These are phyloP conservation scores for Agrocybe pediades DNA, from an alignment of 768 basidiomycete genomes.

Conservation along the genomic window DNA sequence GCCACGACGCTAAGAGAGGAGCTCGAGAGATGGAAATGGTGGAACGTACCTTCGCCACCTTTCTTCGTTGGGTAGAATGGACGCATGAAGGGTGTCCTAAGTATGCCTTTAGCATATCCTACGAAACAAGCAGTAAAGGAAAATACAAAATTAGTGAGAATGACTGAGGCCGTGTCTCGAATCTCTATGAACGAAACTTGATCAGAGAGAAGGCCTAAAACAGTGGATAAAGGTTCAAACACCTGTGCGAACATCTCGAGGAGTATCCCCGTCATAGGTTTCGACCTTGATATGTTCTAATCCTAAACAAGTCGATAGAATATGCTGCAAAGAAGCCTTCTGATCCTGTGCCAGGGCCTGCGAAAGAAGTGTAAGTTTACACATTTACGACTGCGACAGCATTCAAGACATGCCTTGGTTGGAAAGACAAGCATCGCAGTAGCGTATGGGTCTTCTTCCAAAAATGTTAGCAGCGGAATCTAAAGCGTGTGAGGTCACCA, in stretches of 20 bases:
- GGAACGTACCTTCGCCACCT: constrained; percentile 66
- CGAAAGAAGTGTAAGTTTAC: neutral
- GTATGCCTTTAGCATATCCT: neutral
- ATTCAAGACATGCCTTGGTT: constrained; percentile 66
- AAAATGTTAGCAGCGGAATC: constrained; percentile 69
- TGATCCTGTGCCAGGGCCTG: constrained; percentile 93
- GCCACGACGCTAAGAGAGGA: constrained; percentile 6
- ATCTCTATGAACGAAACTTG: constrained; percentile 38
- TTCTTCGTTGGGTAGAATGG: constrained; percentile 84
- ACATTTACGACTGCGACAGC: too few species aligned
- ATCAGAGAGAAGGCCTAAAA: neutral
- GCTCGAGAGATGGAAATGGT: neutral
- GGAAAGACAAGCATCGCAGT: constrained; percentile 89
- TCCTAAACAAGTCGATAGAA: constrained; percentile 60
- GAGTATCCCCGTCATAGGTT: constrained; percentile 90
- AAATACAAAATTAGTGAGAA: constrained; percentile 85
- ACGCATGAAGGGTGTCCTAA: constrained; percentile 84
- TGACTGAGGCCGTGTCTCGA: constrained; percentile 72
- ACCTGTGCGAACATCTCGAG: constrained; percentile 67
- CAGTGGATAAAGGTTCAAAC: constrained; percentile 11
- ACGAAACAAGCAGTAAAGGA: neutral
- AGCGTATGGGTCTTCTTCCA: constrained; percentile 60
- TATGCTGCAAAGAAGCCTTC: constrained; percentile 63
- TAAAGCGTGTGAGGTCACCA: too few species aligned
- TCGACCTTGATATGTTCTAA: constrained; percentile 66